Evolutionary conservation across 306 rosid genomes (phyloP), one percentile per base, ranked within the genome.

Genomic region (Sindora glabra): DNA sequence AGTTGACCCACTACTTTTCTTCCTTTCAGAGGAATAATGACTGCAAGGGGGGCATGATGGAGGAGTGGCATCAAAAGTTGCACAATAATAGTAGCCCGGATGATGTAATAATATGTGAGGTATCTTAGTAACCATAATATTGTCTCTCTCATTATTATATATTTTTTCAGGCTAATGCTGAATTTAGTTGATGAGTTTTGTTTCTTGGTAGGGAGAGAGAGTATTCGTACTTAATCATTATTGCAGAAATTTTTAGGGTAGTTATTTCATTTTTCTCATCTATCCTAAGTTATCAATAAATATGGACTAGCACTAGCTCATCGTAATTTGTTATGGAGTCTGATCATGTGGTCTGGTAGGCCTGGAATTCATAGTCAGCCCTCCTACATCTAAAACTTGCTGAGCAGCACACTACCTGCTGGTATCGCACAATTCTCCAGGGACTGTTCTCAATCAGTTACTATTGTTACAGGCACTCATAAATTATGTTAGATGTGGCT

Each of bases 51-150:
- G 71, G 71, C 37, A 74, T 74, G 79, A 68, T 68, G 75, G 79
- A 74, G 71, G 79, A 74, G 55, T 74, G 75, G 79, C 79, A 74
- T 57, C 79, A 74, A 56, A 74, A 74, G 68, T 49, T 74, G 56
- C 79, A 74, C 64, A 74, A 74, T 45, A 63, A 63, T 57, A 68
- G 67, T 56, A 74, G 71, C 62, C 79, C 71, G 10, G 79, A 74
- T 56, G 79, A 74, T 63, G 67, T 68, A 16, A 49, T 62, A 62
- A 63, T 74, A 62, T 74, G 71, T 40, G 74, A 74, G 79, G 79
- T 74, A 62, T 45, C 56, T 8, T 15, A n/a, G 39, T 45, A 42
- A 13, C 19, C 30, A 29, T 22, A 21, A 39, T 27, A 26, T 51
- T 37, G 13, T 3, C 45, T 33, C 33, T n/a, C 4, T 51, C 4